phyloP scores from a whole-genome alignment of 2,329 filamentous ascomycete species.

The Colletotrichum camelliae region DNA sequence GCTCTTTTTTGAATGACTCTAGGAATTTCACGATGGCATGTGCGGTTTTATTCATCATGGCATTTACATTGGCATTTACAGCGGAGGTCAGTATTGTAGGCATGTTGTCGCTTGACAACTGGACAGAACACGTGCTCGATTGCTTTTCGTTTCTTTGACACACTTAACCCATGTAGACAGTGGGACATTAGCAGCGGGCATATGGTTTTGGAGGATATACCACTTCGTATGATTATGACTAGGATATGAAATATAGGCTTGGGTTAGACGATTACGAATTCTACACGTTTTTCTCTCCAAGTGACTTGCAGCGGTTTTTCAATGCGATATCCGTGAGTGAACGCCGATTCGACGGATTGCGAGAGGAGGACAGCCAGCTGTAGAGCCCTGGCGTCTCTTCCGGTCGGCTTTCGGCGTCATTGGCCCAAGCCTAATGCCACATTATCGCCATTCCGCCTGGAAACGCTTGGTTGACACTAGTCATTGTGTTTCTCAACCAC shows the following conservation, averaged over 20 bases:
- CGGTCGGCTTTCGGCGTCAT: neutral
- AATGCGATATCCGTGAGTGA: neutral
- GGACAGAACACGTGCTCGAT: neutral
- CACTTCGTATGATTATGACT: slow-evolving; percentile 20
- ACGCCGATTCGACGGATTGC: neutral
- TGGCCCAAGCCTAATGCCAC: neutral
- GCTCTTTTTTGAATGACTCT: neutral
- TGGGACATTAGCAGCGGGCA: neutral
- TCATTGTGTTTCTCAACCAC: neutral
- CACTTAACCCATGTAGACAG: neutral
- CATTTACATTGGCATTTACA: slow-evolving; percentile 6
- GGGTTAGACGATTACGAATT: neutral
- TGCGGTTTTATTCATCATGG: neutral
- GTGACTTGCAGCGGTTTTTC: neutral
- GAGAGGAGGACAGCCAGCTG: neutral
- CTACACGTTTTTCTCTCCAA: neutral
- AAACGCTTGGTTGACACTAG: neutral
- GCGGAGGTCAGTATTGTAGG: neutral
- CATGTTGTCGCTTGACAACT: neutral
- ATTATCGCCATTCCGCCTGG: neutral
- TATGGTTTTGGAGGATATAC: slow-evolving; percentile 20
- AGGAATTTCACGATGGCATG: neutral
- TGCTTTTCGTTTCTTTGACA: neutral
- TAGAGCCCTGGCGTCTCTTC: neutral
- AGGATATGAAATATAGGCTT: slow-evolving; percentile 3